Evolutionary conservation across 2,329 filamentous ascomycete genomes (phyloP), one percentile per base, ranked within the genome.

Genomic region (Pseudogymnoascus verrucosus): DNA sequence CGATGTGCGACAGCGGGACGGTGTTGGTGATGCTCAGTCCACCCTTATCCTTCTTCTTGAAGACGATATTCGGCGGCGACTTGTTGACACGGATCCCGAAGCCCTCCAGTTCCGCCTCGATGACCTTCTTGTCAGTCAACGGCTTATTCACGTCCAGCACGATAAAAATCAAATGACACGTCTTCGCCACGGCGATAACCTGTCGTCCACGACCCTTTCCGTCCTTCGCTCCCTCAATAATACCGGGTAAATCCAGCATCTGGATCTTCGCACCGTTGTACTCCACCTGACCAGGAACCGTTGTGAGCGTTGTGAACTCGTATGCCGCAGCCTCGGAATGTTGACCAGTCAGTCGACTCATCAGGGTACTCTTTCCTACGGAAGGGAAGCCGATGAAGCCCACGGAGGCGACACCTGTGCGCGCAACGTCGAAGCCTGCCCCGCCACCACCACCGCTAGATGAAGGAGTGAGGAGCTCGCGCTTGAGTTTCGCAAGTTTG

Each of bases 31-130:
- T 95, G 73, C 90, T 93, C 73, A 99, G 86, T 37, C 95, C 95
- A 70, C 95, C 95, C 79, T 98, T 98, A 78, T 99, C 95, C 82
- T 99, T 99, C 83, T 99, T 99, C 79, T 89, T 96, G 82, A 97
- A 96, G n/a, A 95, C 90, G 72, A 99, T 99, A 76, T 99, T 99
- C 42, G 95, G 95, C 26, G 95, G 95, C 71, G 87, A 80, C 81
- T 98, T 99, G 82, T 99, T 99, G 80, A 98, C 93, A 64, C 95
- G 86, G 74, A 99, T 97, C 36, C 95, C 95, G 72, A 99, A 99
- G 6, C 95, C 95, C 76, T 99, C 95, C 74, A 99, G 78, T 79
- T 99, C 95, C 61, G 86, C 83, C 78, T 99, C 95, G 73, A 99
- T 99, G 67, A 99, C 83, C 66, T 91, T 86, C 82, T 99, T 99